phyloP scores from a whole-genome alignment of 768 basidiomycete species.

The Termitomyces sp. region DNA sequence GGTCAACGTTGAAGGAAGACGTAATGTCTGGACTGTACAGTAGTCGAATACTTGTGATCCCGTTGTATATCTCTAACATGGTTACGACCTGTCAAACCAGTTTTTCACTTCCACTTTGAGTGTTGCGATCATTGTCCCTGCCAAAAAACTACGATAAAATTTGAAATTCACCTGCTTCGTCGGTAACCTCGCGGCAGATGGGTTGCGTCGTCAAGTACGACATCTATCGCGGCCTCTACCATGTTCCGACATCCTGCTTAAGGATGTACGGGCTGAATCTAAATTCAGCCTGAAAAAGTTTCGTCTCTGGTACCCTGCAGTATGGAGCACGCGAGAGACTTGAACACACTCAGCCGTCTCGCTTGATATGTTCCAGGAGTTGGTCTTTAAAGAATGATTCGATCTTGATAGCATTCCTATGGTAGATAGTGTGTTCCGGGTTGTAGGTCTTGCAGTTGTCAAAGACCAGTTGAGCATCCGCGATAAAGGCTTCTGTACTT shows the following conservation, averaged over 20 bases:
- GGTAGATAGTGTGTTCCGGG: conserved; percentile 72
- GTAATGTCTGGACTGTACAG: not conserved
- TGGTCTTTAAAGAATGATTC: conserved; percentile 72
- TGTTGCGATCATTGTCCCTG: not conserved
- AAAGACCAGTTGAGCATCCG: conserved; percentile 81
- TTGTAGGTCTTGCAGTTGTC: conserved; percentile 91
- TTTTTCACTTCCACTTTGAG: not conserved
- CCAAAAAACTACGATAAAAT: not conserved
- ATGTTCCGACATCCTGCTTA: not conserved
- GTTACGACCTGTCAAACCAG: not conserved
- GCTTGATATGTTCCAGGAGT: conserved; percentile 31
- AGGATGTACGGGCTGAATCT: not conserved
- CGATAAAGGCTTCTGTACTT: conserved; percentile 67
- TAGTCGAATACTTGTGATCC: not conserved
- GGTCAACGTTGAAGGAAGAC: conserved; percentile 41
- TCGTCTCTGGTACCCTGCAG: not conserved
- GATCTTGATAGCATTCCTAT: conserved; percentile 80
- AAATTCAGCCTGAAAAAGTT: not conserved
- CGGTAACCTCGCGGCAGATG: not conserved
- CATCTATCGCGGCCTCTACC: not conserved
- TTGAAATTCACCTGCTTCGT: not conserved
- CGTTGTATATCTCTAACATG: not conserved
- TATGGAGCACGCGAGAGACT: not conserved
- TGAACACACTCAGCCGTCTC: conserved; percentile 16
- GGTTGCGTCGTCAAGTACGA: not conserved